These are phyloP conservation scores for Canariomyces notabilis DNA, from an alignment of 2,329 filamentous ascomycete genomes.

Conservation along the genomic window DNA sequence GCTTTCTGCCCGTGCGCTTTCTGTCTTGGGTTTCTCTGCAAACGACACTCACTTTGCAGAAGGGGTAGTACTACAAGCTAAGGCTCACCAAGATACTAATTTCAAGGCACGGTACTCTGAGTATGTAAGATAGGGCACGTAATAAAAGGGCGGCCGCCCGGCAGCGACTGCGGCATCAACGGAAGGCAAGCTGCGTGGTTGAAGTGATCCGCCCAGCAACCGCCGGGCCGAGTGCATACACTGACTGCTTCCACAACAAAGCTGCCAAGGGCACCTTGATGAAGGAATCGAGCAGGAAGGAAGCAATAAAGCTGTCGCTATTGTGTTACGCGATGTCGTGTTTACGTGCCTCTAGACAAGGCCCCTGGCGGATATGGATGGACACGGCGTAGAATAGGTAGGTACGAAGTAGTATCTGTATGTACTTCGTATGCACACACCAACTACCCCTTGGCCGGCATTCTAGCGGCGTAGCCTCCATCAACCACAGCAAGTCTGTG, in stretches of 20 bases:
- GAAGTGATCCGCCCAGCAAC: no score
- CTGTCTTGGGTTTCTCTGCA: conserved; percentile 7
- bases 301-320: background rate
- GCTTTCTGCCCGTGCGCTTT: background rate
- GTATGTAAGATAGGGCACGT: no score
- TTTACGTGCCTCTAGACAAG: background rate
- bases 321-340: background rate
- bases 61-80: no score
- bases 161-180: background rate
- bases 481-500: background rate
- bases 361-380: no score
- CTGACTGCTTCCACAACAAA: no score
- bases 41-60: background rate
- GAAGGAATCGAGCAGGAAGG: background rate
- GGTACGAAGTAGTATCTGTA: no score
- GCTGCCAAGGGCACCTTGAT: no score
- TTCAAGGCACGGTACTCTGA: no score
- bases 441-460: background rate
- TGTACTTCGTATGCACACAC: no score
- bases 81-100: no score
- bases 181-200: background rate
- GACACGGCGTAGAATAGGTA: no score
- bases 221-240: no score
- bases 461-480: background rate
- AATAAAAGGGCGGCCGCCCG: background rate